Conservation (phyloP, 73 alveolate species). For the Paramecium tetraurelia region DNA sequence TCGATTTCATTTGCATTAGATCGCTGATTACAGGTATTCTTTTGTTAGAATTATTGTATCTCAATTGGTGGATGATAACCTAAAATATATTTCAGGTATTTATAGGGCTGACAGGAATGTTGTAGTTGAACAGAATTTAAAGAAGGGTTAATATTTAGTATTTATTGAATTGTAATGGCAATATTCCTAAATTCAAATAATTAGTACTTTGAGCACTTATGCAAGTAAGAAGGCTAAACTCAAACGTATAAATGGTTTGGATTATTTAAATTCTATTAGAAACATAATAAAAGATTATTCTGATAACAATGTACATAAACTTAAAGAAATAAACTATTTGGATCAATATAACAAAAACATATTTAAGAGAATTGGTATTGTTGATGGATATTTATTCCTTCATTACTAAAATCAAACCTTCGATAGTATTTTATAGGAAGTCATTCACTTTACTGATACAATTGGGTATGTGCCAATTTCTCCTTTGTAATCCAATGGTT, state of each 20-base stretch:
- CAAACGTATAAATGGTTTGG: not conserved
- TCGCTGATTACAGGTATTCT: not conserved
- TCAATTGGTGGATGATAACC: not conserved
- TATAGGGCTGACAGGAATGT: constrained; percentile 45
- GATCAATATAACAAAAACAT: not conserved
- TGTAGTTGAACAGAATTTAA: constrained; percentile 11
- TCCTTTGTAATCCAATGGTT: not conserved
- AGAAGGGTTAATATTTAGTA: constrained; percentile 18
- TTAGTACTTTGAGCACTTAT: not conserved
- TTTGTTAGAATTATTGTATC: constrained; percentile 37
- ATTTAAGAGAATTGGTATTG: not conserved
- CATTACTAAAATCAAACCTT: not conserved
- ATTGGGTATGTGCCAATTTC: not conserved
- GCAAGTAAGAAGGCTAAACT: not conserved
- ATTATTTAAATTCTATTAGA: not conserved
- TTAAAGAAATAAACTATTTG: not conserved
- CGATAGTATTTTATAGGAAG: not conserved
- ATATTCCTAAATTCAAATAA: not conserved
- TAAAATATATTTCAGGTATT: not conserved
- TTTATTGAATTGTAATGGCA: not conserved
- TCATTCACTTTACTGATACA: not conserved
- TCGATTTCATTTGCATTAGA: not conserved
- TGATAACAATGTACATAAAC: not conserved
- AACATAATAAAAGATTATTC: not conserved
- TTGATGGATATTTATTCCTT: constrained; percentile 15